A percentile compares a stretch with the other conserved stretches of the same genome.
Conservation (phyloP, 257 asterid species). For the Solanum boliviense region DNA sequence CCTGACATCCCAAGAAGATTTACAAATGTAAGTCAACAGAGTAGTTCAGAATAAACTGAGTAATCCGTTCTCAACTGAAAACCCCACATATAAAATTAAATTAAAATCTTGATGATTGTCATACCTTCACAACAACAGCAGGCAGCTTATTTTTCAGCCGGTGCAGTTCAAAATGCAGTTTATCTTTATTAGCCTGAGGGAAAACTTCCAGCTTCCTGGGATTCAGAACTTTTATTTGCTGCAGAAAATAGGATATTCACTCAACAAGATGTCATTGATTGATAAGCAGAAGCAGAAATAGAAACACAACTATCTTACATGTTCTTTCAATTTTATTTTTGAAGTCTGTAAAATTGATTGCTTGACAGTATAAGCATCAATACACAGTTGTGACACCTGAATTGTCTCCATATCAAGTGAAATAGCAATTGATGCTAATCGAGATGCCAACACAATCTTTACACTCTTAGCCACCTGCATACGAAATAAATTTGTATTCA, state of each 20-base stretch:
- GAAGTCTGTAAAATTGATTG: constrained; percentile 55
- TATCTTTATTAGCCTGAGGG: constrained; percentile 34
- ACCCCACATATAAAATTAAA: background rate
- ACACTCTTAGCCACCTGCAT: constrained; percentile 74
- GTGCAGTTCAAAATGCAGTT: constrained; percentile 66
- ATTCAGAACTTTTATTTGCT: constrained; percentile 54
- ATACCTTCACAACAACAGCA: constrained; percentile 73
- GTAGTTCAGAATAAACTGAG: background rate
- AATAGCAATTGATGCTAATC: constrained; percentile 49
- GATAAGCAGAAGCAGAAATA: background rate
- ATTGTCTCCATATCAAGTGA: constrained; percentile 65
- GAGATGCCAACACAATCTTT: constrained; percentile 56
- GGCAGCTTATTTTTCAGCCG: constrained; percentile 55
- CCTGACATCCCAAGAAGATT: constrained; percentile 32
- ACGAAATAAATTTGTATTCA: constrained; percentile 1
- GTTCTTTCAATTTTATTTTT: constrained; percentile 58
- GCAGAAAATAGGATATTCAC: constrained; percentile 12
- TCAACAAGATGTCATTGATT: background rate
- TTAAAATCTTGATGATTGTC: background rate
- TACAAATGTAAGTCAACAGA: background rate
- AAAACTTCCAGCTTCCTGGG: constrained; percentile 45
- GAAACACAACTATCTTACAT: constrained; percentile 20
- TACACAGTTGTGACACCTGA: constrained; percentile 43
- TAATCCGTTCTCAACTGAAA: background rate
- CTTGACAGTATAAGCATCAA: constrained; percentile 61